phyloP scores from a whole-genome alignment of 2,329 filamentous ascomycete genomes.

The Venturia oleaginea region DNA sequence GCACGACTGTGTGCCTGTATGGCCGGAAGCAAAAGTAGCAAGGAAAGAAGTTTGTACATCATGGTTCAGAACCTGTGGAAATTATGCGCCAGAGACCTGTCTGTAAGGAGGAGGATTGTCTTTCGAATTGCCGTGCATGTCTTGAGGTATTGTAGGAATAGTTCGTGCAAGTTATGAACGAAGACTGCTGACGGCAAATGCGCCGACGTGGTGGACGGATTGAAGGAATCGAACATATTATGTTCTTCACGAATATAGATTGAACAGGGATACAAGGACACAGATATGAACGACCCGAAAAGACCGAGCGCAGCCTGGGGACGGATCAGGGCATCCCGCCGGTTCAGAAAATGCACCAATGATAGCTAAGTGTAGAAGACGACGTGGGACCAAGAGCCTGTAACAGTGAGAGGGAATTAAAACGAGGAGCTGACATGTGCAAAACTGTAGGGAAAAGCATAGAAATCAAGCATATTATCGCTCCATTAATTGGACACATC shows the following conservation, averaged over 20 bases:
- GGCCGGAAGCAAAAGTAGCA: not conserved
- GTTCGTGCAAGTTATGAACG: too few species aligned
- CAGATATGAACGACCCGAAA: too few species aligned
- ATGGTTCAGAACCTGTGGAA: not conserved
- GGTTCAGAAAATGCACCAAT: conserved; percentile 4
- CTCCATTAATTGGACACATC: conserved; percentile 7
- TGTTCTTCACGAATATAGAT: too few species aligned
- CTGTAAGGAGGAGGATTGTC: not conserved
- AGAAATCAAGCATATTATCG: not conserved
- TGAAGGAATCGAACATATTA: not conserved
- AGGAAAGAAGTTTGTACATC: not conserved
- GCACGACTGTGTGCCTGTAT: not conserved
- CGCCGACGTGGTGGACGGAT: not conserved
- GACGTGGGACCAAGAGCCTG: not conserved
- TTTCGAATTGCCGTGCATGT: not conserved
- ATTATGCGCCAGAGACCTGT: not conserved
- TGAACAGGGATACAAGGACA: too few species aligned
- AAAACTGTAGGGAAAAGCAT: not conserved
- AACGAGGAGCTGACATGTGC: not conserved
- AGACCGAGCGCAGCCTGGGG: not conserved
- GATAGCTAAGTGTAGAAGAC: not conserved
- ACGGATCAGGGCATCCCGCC: not conserved
- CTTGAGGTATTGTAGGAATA: not conserved
- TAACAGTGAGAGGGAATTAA: not conserved
- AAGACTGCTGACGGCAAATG: not conserved